These are phyloP conservation scores for Trichoderma erinaceum DNA, from an alignment of 495 filamentous ascomycete species.

Conservation along the genomic window DNA sequence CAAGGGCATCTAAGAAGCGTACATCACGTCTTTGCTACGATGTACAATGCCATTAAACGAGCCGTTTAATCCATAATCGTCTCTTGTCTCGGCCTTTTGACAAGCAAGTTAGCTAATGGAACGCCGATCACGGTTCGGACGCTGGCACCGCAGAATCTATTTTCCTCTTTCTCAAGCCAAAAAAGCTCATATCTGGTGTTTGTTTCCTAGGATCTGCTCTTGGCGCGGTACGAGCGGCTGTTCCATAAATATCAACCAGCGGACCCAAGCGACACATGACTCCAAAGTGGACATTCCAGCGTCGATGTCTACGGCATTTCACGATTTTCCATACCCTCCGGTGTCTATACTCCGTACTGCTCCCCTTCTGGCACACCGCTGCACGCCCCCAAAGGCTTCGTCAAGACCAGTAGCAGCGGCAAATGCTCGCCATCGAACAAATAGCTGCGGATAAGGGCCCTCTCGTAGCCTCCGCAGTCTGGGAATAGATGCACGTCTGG, in stretches of 20 bases:
- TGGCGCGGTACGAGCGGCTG: slow-evolving; percentile 12
- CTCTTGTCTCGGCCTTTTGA: neutral
- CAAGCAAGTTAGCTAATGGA: neutral
- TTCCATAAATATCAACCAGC: slow-evolving; percentile 13
- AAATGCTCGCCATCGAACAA: neutral
- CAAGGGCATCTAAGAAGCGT: neutral
- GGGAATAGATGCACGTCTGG: slow-evolving; percentile 7
- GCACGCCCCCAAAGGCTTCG: neutral
- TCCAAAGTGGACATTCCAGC: slow-evolving; percentile 2
- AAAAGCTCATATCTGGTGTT: neutral
- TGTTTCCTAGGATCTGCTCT: neutral
- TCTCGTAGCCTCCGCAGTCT: neutral
- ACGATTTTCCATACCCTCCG: neutral
- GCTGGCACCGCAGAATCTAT: neutral
- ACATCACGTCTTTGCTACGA: neutral
- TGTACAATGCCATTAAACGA: neutral
- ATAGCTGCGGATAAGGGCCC: neutral
- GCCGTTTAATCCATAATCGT: neutral
- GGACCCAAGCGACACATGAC: slow-evolving; percentile 11
- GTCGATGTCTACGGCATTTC: neutral
- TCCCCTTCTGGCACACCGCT: slow-evolving; percentile 5
- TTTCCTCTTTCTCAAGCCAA: neutral
- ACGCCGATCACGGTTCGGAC: neutral
- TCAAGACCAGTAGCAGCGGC: neutral
- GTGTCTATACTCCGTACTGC: neutral